Conservation (phyloP, 305 asterid species). For the Nicotiana rustica region DNA sequence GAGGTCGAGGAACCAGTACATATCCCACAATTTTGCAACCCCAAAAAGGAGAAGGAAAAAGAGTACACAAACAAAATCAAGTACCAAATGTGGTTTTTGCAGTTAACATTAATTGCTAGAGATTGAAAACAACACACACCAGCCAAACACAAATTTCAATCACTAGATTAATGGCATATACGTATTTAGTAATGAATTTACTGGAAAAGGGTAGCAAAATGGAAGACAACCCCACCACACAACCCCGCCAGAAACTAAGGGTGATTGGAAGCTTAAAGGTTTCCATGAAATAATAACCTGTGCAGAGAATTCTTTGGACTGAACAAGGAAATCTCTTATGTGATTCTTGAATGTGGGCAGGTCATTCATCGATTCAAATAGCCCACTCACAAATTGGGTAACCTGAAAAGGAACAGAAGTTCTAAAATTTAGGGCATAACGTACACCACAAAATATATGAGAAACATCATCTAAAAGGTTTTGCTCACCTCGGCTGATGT, state of each 20-base stretch:
- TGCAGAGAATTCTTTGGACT: constrained; percentile 95
- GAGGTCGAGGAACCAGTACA: not conserved
- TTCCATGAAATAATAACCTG: constrained; percentile 58
- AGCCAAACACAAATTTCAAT: not conserved
- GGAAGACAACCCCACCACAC: not conserved
- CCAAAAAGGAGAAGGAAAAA: not conserved
- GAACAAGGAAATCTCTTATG: constrained; percentile 91
- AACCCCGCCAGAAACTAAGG: not conserved
- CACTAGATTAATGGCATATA: not conserved
- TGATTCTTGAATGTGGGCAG: constrained; percentile 82
- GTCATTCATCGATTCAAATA: constrained; percentile 76
- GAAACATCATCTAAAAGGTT: constrained; percentile 10
- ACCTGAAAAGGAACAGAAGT: constrained; percentile 67
- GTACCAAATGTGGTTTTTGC: not conserved
- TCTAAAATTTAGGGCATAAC: constrained; percentile 32
- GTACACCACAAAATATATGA: not conserved
- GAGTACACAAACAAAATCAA: not conserved
- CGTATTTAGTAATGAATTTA: not conserved
- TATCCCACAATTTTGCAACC: not conserved
- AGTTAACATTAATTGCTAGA: not conserved
- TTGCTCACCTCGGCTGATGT: constrained; percentile 67
- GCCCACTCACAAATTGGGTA: constrained; percentile 86
- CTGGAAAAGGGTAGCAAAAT: not conserved
- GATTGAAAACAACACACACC: not conserved
- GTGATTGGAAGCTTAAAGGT: constrained; percentile 41